These are phyloP conservation scores for Areca catechu DNA, from an alignment of 176 grass and related monocot species.

Conservation along the genomic window DNA sequence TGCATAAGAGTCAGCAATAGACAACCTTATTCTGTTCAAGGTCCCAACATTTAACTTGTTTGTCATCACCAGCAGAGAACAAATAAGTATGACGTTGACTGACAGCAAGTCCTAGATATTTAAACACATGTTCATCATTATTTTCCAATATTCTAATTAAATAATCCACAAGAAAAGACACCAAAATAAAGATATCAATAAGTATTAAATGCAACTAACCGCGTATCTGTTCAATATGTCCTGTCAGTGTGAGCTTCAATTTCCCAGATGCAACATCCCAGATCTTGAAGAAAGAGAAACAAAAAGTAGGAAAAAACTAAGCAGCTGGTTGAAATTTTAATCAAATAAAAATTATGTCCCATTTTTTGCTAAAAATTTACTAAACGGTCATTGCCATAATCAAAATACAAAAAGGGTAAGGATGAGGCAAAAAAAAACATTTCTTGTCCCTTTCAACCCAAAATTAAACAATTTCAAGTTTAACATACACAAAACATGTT, in stretches of 20 bases:
- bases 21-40: conserved; percentile 99
- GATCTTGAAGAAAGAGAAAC: conserved; percentile 54
- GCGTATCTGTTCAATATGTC: conserved; percentile 89
- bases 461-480: too few relatives aligned
- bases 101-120: conserved; percentile 81
- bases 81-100: conserved; percentile 87
- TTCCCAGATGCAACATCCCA: conserved; percentile 95
- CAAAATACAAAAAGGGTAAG: too few relatives aligned
- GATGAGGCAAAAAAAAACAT: too few relatives aligned
- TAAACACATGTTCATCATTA: conserved; percentile 5
- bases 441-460: too few relatives aligned
- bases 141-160: not conserved
- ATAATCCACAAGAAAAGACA: too few relatives aligned
- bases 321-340: too few relatives aligned
- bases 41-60: conserved; percentile 99
- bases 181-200: not conserved
- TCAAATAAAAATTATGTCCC: too few relatives aligned
- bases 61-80: conserved; percentile 99
- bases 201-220: conserved; percentile 40
- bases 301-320: not conserved
- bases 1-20: not conserved
- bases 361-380: too few relatives aligned
- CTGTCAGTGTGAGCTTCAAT: conserved; percentile 93
- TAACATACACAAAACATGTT: too few relatives aligned
- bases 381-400: too few relatives aligned